Base-by-base conservation (phyloP, 345 rosid species). In the Euphorbia pulcherrima region DNA sequence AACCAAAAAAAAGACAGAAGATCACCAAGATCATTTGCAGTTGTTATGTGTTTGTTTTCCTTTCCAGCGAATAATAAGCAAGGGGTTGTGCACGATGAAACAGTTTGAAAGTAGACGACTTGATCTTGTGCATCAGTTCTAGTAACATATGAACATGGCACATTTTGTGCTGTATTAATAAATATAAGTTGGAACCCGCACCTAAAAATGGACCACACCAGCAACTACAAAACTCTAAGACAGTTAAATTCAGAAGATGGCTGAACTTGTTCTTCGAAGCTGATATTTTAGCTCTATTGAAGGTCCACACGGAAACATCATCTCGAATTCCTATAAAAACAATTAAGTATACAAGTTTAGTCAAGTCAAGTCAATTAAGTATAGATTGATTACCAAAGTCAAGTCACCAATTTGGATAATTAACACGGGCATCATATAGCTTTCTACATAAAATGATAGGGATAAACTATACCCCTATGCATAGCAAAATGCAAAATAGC, bases 221-320 rank as follows among this genome's bases (percentile, higher is more conserved):
- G 53, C 61, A 51, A 54, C 63, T 79, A 62, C 64, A 53, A 68
- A 71, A 62, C 72, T 74, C 30, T 50, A 20, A 5, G 28, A 21
- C 1, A 27, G 44, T 40, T 13, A 12, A 5, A 40, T 57, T 84
- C 67, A 86, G 61, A 81, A 78, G 28, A 73, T 53, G 54, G 86
- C 83, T 41, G 89, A 87, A 74, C 78, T 78, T 20, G 87, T 80
- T 78, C 87, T 83, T 57, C 92, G 72, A 20, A 87, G 86, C 81
- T 77, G 89, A 46, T 78, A 78, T 59, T 61, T 85, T 11, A 70
- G 67, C 53, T 80, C 82, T 0, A 68, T 18, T 20, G 68, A 55
- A 0, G 55, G 39, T 26, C 75, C 82, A 14, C 69, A 54, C 7
- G 64, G 72, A 21, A 80, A 63, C 59, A 10, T 55, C 74, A 59